Conservation (phyloP, 2,329 filamentous ascomycete genomes). For the Aspergillus ruber region DNA sequence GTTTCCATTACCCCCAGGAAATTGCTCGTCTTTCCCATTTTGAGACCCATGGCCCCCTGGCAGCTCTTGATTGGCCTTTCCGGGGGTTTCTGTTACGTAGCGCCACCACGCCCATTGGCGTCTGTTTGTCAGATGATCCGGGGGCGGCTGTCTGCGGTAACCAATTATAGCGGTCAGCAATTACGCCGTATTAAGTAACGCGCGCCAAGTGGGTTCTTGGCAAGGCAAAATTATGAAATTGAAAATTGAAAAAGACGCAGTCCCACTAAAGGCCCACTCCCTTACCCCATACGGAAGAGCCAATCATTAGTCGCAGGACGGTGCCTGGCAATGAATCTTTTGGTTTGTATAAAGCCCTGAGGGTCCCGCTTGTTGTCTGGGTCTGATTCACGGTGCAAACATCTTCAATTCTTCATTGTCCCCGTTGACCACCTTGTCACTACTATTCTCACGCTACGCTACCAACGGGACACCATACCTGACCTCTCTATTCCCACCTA, state of each 20-base stretch:
- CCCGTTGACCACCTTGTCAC: no score
- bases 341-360: background rate
- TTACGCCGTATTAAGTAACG: background rate
- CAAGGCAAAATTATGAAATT: conserved; percentile 2
- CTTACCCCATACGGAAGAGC: background rate
- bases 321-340: background rate
- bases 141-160: conserved; percentile 1
- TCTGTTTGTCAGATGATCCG: conserved; percentile 28
- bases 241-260: conserved; percentile 7
- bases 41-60: conserved; percentile 9
- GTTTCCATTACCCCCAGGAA: conserved; percentile 25
- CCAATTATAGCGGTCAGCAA: conserved; percentile 6
- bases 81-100: conserved; percentile 35
- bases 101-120: conserved; percentile 13
- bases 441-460: background rate
- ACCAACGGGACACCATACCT: background rate
- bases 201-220: background rate
- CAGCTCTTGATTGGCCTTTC: conserved; percentile 20
- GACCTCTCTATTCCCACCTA: background rate
- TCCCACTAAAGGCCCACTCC: background rate
- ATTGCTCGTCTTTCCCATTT: conserved; percentile 13
- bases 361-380: background rate
- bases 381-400: background rate
- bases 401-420: background rate
- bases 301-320: background rate